Evolutionary conservation across 441 rosid genomes (phyloP).

Genomic region (Brassica balearica): DNA sequence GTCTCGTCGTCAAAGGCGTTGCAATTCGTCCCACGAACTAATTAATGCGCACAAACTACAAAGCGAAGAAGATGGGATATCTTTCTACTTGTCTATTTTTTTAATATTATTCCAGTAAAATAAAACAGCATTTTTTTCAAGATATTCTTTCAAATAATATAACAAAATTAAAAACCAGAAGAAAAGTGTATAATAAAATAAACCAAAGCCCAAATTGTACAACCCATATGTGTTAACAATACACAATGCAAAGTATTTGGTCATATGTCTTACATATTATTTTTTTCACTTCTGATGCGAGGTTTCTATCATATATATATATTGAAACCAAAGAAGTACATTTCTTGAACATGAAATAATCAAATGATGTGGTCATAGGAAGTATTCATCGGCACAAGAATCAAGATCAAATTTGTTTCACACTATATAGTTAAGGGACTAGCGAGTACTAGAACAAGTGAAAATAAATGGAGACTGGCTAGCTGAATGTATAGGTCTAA

Average conservation of each 20-base stretch:
- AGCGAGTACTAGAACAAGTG: background rate
- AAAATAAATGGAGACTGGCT: background rate
- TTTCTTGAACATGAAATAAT: background rate
- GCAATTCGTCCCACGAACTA: constrained; percentile 26
- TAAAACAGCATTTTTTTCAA: background rate
- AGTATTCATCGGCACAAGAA: background rate
- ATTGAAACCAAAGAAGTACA: background rate
- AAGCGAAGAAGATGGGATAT: background rate
- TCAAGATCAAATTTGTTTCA: background rate
- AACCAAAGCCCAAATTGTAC: background rate
- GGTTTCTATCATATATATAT: background rate
- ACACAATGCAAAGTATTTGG: background rate
- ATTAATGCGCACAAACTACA: background rate
- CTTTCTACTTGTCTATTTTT: background rate
- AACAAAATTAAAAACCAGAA: background rate
- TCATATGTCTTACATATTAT: background rate
- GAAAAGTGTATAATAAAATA: background rate
- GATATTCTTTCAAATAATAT: background rate
- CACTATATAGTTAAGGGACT: background rate
- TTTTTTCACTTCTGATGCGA: background rate
- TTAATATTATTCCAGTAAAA: background rate
- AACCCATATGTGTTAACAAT: background rate
- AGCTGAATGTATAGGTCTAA: background rate
- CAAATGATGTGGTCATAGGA: background rate
- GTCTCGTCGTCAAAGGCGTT: constrained; percentile 23